Evolutionary conservation across 2,329 filamentous ascomycete genomes (phyloP), one percentile per base, ranked within the genome.

Genomic region (Epichloe amarillans): DNA sequence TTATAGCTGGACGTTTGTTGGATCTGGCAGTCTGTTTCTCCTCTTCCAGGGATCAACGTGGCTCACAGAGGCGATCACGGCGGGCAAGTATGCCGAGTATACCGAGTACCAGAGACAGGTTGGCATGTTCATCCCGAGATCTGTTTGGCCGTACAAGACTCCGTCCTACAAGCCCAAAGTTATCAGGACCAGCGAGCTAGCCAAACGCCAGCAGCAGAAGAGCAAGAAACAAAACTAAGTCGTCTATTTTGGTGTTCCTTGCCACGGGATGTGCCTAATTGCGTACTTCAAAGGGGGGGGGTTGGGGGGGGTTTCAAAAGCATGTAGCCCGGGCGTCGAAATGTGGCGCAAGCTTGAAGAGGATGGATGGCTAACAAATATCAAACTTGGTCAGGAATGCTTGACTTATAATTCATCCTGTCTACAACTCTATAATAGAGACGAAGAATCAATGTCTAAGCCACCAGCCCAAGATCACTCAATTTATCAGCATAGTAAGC

Each of bases 41-140:
- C 75, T 98, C 8, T 98, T 98, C 70, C 89, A 95, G 66, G 85
- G 79, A 26, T 96, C 89, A 56, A 95, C 90, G 0, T 83, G 79
- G 72, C 76, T 98, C 40, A 97, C 93, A 0, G 93, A 98, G 69
- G 62, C 74, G 42, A 84, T 97, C 58, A 90, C 84, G 2, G 69
- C 81, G 3, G 72, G 75, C 50, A 98, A 97, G 66, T 98, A 98
- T 64, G 75, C 86, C 0, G 88, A 95, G 59, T 98, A 98, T 67
- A 74, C 74, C 56, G 73, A 85, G 33, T 98, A 98, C 64, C 88
- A 95, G 71, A 74, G 77, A 57, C 77, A 83, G 51, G 88, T 97
- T 4, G 85, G 86, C 54, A 88, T 81, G 66, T 95, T 96, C 63
- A 67, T 96, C 48, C 93, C 93, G 1, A 79, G 61, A 35, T 66